These are phyloP conservation scores for Mycena vitilis DNA, from an alignment of 768 basidiomycete genomes.

Conservation along the genomic window DNA sequence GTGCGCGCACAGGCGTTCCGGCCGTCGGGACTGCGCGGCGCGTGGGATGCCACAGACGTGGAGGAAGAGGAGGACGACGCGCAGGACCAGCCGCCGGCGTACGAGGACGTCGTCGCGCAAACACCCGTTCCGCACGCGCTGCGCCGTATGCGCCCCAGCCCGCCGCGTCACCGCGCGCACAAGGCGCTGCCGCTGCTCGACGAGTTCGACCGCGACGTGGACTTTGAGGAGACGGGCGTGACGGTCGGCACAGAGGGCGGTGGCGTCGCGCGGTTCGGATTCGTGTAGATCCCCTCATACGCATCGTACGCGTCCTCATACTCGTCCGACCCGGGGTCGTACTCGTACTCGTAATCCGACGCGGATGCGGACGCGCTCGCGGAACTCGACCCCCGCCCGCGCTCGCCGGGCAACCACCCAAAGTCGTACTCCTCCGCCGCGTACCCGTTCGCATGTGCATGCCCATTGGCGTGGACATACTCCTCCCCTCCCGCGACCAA, in stretches of 20 bases:
- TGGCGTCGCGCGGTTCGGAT: not conserved
- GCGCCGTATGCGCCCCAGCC: constrained; percentile 21
- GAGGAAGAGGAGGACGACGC: not conserved
- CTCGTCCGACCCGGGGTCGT: constrained; percentile 1
- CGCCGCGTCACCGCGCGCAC: constrained; percentile 19
- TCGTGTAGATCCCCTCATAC: not conserved
- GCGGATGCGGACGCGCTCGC: not conserved
- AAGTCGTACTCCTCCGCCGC: constrained; percentile 20
- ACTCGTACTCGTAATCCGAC: constrained; percentile 15
- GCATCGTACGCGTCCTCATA: not conserved
- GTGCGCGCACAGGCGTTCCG: constrained; percentile 24
- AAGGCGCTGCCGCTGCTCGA: constrained; percentile 25
- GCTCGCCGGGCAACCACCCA: constrained; percentile 30
- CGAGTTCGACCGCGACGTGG: constrained; percentile 20
- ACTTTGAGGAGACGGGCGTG: constrained; percentile 15
- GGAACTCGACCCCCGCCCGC: not conserved
- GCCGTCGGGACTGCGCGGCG: constrained; percentile 25
- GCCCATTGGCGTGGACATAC: no score
- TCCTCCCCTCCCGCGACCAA: no score
- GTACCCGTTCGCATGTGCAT: no score
- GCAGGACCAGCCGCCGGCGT: constrained; percentile 26
- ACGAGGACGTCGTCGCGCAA: constrained; percentile 26
- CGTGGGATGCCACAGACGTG: constrained; percentile 25
- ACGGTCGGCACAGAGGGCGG: not conserved
- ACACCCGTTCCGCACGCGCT: not conserved